A percentile compares a stretch with the other conserved stretches of the same genome.
These are phyloP conservation scores for Fragaria nilgerrensis DNA, from an alignment of 306 rosid genomes.

Conservation along the genomic window DNA sequence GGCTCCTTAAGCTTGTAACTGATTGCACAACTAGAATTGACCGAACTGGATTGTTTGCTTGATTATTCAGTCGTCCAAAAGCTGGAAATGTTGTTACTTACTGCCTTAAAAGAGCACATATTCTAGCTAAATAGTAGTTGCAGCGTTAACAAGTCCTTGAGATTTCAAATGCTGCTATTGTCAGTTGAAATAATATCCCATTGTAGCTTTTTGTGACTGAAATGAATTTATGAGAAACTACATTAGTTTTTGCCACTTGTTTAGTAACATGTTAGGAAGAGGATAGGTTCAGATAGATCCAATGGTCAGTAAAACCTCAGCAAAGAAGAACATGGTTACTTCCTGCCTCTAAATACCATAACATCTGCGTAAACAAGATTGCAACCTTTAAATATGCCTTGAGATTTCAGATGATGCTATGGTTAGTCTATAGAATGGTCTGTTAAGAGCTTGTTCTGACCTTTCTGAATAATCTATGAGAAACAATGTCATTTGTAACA, in stretches of 20 bases:
- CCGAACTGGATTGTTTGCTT: background rate
- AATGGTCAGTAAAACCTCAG: background rate
- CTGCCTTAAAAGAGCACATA: background rate
- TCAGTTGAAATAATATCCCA: background rate
- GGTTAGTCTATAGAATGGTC: background rate
- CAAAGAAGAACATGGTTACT: background rate
- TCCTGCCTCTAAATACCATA: background rate
- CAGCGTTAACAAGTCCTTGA: background rate
- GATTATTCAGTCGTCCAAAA: background rate
- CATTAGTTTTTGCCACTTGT: background rate
- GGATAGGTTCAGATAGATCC: background rate
- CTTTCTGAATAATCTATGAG: background rate
- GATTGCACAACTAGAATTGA: background rate
- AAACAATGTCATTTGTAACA: background rate
- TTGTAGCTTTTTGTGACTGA: background rate
- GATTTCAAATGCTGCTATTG: background rate
- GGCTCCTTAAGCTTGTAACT: background rate
- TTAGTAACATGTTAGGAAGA: background rate
- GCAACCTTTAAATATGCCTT: background rate
- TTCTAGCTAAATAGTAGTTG: background rate
- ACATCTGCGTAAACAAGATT: background rate
- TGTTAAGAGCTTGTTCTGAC: background rate
- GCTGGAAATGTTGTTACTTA: background rate
- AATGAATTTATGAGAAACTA: background rate
- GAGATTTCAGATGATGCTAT: background rate